A percentile compares a stretch with the other conserved stretches of the same genome.
phyloP scores from a whole-genome alignment of 1,284 basidiomycete genomes.

The Ceratobasidium sp. region DNA sequence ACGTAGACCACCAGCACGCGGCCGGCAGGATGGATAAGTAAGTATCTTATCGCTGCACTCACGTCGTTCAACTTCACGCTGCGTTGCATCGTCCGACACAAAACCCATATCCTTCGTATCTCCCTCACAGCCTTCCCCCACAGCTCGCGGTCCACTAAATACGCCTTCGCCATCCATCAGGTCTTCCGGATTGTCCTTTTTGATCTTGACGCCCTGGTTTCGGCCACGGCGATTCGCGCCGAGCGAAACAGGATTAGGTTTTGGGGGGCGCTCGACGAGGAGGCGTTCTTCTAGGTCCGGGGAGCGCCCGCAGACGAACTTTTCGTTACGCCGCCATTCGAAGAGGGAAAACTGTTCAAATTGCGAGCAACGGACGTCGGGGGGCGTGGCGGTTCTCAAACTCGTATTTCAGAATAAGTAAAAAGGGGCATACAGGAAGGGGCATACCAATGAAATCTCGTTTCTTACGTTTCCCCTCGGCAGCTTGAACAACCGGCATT shows the following conservation, averaged over 20 bases:
- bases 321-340: conserved; percentile 93
- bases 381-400: conserved; percentile 6
- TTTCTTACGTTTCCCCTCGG: conserved; percentile 28
- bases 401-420: no score
- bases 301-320: conserved; percentile 79
- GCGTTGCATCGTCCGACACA: no score
- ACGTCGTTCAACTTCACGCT: no score
- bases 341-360: conserved; percentile 83
- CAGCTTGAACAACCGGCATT: conserved; percentile 20
- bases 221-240: conserved; percentile 62
- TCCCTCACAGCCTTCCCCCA: no score
- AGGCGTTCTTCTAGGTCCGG: conserved; percentile 66
- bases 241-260: conserved; percentile 70
- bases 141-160: no score
- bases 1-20: no score
- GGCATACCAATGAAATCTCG: conserved; percentile 33
- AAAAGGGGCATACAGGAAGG: no score
- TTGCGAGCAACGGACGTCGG: conserved; percentile 76
- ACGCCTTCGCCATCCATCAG: no score
- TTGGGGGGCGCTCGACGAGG: conserved; percentile 78
- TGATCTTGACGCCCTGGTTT: no score
- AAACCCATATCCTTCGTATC: no score
- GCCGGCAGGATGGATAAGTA: neutral
- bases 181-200: no score
- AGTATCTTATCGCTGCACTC: conserved; percentile 58